phyloP scores from a whole-genome alignment of 768 basidiomycete genomes.

The Tricholoma sp. region DNA sequence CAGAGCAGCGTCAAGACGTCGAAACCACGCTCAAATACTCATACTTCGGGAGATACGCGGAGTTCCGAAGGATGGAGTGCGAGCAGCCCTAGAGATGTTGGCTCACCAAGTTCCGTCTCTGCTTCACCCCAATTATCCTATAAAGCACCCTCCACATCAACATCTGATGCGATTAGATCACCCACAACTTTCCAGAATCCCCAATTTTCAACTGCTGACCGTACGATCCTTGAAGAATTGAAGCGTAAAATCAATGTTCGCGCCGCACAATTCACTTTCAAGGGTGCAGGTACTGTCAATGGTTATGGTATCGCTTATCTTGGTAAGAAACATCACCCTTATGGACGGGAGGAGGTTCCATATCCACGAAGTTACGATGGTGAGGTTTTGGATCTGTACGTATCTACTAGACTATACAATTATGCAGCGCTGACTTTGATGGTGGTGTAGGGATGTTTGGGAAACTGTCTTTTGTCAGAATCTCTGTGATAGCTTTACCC shows the following conservation, averaged over 20 bases:
- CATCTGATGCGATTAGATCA: constrained; percentile 4
- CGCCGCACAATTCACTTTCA: constrained; percentile 51
- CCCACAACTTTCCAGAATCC: constrained; percentile 14
- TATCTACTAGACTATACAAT: constrained; percentile 12
- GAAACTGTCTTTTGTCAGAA: constrained; percentile 53
- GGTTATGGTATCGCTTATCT: constrained; percentile 22
- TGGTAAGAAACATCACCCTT: constrained; percentile 56
- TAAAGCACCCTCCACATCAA: constrained; percentile 5
- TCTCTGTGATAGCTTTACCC: constrained; percentile 54
- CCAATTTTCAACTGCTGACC: constrained; percentile 58
- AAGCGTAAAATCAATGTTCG: constrained; percentile 47
- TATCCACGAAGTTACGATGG: constrained; percentile 67
- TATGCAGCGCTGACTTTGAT: constrained; percentile 8
- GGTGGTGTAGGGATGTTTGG: constrained; percentile 57
- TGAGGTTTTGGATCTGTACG: constrained; percentile 63
- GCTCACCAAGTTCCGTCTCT: constrained; percentile 6
- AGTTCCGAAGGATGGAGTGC: neutral
- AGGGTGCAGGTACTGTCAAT: constrained; percentile 32
- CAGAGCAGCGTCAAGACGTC: constrained; percentile 25
- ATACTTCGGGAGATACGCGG: constrained; percentile 6
- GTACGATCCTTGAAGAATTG: constrained; percentile 54
- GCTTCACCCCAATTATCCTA: constrained; percentile 10
- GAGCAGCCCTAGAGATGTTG: neutral
- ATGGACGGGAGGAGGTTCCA: constrained; percentile 45
- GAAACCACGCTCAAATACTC: constrained; percentile 15